Base-by-base conservation (phyloP, 2,329 filamentous ascomycete genomes). In the Biscogniauxia mediterranea region DNA sequence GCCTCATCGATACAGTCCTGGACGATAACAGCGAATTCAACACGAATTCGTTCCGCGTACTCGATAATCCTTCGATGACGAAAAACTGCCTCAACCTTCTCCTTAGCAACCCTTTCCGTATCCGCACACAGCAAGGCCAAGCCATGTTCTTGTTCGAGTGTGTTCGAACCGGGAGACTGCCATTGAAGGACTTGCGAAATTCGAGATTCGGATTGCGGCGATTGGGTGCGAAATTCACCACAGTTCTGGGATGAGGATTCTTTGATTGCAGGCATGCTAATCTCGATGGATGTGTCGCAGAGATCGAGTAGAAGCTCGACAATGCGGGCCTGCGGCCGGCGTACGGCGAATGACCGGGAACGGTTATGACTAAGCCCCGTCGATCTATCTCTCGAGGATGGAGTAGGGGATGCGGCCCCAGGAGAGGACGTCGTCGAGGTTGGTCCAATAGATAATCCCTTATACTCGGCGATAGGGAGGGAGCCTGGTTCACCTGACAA, bases 1-100 rank as follows among this genome's bases (percentile, higher is more conserved):
- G 95, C 95, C 64, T 92, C 93, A 62, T 96, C 89, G 57, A 99
- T 97, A 73, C 95, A 99, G 69, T 97, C 92, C 71, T 98, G 92
- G 2, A 99, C 94, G 61, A 97, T 83, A 25, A 96, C 86, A 26
- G 94, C 90, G 70, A 97, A 96, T 71, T 99, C 95, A 54, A 97
- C 85, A 3, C 96, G 91, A 65, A 99, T 97, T 32, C 96, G 89
- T 77, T 99, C 95, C 0, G 93, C 89, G 73, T 99, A 99, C 74
- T 99, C 95, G 32, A 99, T 88, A 56, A 98, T 96, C 69, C 90
- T 89, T 56, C 94, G 89, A 75, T 98, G 92, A 38, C 95, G 90
- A 66, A 96, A 88, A 6, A 98, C 91, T 4, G 94, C 91, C 70
- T 99, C 95, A 1, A 98, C 91, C 74, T 99, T 99, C 52, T 90